Evolutionary conservation across 345 rosid genomes (phyloP).

Genomic region (Erucastrum elatum): DNA sequence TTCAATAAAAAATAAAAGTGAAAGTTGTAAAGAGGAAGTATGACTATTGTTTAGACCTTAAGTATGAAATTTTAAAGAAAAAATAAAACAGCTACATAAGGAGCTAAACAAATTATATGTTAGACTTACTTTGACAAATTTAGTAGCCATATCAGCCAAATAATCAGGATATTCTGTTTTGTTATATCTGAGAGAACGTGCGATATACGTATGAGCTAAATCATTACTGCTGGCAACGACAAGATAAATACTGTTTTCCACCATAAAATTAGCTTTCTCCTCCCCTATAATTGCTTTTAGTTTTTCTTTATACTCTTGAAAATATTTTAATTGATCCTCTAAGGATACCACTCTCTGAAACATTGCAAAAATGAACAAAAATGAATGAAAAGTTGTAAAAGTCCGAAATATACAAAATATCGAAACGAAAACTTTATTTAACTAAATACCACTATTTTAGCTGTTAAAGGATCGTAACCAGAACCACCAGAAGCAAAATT

Average conservation of each 20-base stretch:
- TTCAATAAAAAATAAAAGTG: background rate
- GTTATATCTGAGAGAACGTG: conserved; percentile 33
- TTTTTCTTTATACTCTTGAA: conserved; percentile 46
- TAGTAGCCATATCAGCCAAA: conserved; percentile 41
- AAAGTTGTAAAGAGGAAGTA: background rate
- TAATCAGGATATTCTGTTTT: conserved; percentile 37
- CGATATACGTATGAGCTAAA: conserved; percentile 51
- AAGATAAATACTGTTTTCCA: conserved; percentile 41
- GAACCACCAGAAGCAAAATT: conserved; percentile 65
- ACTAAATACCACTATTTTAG: conserved; percentile 41
- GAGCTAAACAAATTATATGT: background rate
- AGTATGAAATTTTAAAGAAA: background rate
- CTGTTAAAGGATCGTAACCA: conserved; percentile 59
- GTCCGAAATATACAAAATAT: background rate
- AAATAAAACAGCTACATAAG: background rate
- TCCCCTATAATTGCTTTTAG: conserved; percentile 40
- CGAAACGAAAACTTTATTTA: background rate
- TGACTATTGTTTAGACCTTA: background rate
- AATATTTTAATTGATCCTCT: conserved; percentile 41
- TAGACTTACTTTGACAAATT: conserved; percentile 41
- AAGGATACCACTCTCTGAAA: conserved; percentile 16
- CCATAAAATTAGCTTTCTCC: conserved; percentile 38
- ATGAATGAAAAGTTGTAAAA: background rate
- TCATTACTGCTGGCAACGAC: conserved; percentile 54
- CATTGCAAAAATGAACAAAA: background rate